A percentile compares a stretch with the other conserved stretches of the same genome.
phyloP scores from a whole-genome alignment of 2,329 filamentous ascomycete genomes.

The Phoma sp. region DNA sequence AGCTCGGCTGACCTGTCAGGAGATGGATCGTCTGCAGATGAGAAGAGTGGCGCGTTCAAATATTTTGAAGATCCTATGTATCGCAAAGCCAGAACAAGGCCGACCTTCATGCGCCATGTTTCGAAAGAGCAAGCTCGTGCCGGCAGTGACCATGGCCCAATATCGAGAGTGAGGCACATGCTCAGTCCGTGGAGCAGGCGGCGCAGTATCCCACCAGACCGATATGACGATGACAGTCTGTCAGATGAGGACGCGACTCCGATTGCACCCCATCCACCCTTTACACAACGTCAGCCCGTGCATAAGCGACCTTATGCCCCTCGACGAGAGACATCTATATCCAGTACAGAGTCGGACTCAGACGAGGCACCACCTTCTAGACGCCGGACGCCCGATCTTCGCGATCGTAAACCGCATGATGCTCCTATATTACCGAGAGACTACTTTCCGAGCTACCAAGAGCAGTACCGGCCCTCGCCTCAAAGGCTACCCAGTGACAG shows the following conservation, averaged over 20 bases:
- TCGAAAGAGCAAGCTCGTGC: constrained; percentile 39
- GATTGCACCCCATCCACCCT: constrained; percentile 29
- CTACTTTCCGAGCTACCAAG: constrained; percentile 47
- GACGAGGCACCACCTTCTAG: constrained; percentile 34
- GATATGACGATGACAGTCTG: constrained; percentile 37
- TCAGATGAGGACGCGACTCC: constrained; percentile 41
- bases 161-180: constrained; percentile 43
- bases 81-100: constrained; percentile 52
- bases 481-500: constrained; percentile 24
- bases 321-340: constrained; percentile 43
- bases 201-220: constrained; percentile 31
- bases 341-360: constrained; percentile 42
- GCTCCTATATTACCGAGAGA: constrained; percentile 47
- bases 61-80: constrained; percentile 60
- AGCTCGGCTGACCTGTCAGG: constrained; percentile 45
- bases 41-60: constrained; percentile 51
- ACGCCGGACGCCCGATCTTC: constrained; percentile 39
- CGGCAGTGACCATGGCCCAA: constrained; percentile 39
- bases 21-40: constrained; percentile 48
- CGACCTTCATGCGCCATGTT: constrained; percentile 51
- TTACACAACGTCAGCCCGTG: constrained; percentile 27
- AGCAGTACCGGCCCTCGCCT: constrained; percentile 38
- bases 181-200: constrained; percentile 42
- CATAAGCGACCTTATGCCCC: constrained; percentile 42
- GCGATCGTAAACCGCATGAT: constrained; percentile 52